These are phyloP conservation scores for Corymbia calophylla DNA, from an alignment of 441 rosid genomes.

Conservation along the genomic window DNA sequence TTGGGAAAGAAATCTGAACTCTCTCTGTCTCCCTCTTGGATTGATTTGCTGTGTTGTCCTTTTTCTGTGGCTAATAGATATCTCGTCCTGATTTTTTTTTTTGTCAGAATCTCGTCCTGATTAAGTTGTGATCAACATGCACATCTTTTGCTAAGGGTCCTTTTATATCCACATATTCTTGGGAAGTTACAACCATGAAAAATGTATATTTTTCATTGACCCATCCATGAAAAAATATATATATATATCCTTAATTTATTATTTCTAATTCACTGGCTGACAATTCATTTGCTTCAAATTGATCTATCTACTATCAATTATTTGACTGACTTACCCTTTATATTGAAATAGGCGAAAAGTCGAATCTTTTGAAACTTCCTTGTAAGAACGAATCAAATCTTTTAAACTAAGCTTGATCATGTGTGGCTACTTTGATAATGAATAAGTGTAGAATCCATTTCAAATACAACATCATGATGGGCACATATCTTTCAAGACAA, in stretches of 20 bases:
- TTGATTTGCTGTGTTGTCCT: background rate
- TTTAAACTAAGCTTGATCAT: background rate
- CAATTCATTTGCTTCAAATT: no score
- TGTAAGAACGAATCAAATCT: background rate
- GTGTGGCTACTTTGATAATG: background rate
- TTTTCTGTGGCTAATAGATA: accelerated
- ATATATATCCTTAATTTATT: background rate
- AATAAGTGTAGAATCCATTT: background rate
- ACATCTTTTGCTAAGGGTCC: background rate
- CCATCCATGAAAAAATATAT: background rate
- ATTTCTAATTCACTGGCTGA: background rate
- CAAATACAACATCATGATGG: no score
- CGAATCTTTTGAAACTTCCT: background rate
- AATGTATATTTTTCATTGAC: no score
- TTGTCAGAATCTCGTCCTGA: no score
- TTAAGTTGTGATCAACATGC: background rate
- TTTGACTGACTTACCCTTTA: background rate
- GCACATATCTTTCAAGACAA: no score
- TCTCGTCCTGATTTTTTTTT: background rate
- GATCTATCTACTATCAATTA: background rate
- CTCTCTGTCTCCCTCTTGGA: background rate
- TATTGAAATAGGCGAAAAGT: background rate
- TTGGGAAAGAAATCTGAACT: no score
- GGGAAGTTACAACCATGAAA: background rate
- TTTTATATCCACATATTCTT: background rate